A percentile compares a stretch with the other conserved stretches of the same genome.
phyloP scores from a whole-genome alignment of 441 rosid species.

The Kokia cookei region DNA sequence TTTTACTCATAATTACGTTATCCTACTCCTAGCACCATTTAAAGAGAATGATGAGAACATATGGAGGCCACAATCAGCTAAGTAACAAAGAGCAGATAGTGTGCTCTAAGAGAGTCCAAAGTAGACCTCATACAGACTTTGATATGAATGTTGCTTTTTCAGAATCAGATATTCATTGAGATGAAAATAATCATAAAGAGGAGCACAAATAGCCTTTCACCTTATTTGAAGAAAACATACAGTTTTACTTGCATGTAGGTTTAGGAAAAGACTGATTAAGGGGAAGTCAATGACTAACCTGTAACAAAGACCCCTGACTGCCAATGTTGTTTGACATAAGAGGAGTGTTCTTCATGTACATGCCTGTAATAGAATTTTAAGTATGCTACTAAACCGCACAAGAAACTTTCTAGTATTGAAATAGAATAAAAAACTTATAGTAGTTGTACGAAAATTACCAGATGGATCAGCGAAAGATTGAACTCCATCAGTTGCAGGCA shows the following conservation, averaged over 20 bases:
- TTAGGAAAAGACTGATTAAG: background rate
- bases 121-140: background rate
- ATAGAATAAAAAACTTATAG: background rate
- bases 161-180: background rate
- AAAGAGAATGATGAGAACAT: background rate
- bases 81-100: background rate
- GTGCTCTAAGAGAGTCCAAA: background rate
- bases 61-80: background rate
- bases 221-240: background rate
- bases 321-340: slow-evolving; percentile 46
- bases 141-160: background rate
- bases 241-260: background rate
- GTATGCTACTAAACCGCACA: slow-evolving; percentile 4
- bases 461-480: slow-evolving; percentile 52
- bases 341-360: slow-evolving; percentile 56
- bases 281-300: slow-evolving; percentile 41
- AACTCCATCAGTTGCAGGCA: slow-evolving; percentile 51
- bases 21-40: background rate
- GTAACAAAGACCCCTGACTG: slow-evolving; percentile 65
- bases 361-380: slow-evolving; percentile 38
- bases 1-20: background rate
- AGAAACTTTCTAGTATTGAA: slow-evolving; percentile 3
- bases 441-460: slow-evolving; percentile 28
- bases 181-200: background rate
- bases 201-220: background rate